Evolutionary conservation across 169 alveolate species (phyloP), one percentile per base, ranked within the genome.

Genomic region (Cryptosporidium bovis): DNA sequence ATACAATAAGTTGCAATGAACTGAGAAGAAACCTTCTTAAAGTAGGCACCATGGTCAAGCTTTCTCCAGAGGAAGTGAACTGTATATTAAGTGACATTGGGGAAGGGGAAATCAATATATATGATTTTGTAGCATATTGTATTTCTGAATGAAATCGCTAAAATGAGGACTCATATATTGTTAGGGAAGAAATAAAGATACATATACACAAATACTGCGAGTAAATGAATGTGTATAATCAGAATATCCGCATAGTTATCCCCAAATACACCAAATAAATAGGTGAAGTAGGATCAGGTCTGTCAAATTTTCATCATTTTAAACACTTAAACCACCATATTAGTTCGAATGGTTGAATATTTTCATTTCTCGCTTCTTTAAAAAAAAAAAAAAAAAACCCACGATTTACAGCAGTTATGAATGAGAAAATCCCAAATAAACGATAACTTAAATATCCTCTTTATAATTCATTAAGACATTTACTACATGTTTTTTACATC

Each of bases 261-360:
- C 87, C 46, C 87, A 77, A n/a, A 33, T 36, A 60, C 64, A 36
- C 10, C 36, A 20, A 44, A 51, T 15, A 27, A 34, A 66, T 62
- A 60, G 8, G 60, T 48, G 60, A 53, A 55, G 36, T 77, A 77
- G 87, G 87, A 77, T 77, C 87, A 77, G 87, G 87, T 77, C 87
- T 77, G 87, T 77, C 69, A 34, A 33, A 60, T 77, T 62, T 24
- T 77, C 87, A 48, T 62, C 71, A 60, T 48, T 29, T 60, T 18
- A 46, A 60, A 60, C 69, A 56, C 46, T 60, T 62, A 62, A 20
- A 15, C 67, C 18, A 20, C 4, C 33, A 27, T 2, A 6, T 24
- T 62, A 27, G 7, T 8, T 20, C 7, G 67, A 27, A 15, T 27
- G n/a, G 18, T 20, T 2, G 8, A 20, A 18, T 13, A 62, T 6